Evolutionary conservation across 306 rosid genomes (phyloP), one percentile per base, ranked within the genome.

Genomic region (Abrus precatorius): DNA sequence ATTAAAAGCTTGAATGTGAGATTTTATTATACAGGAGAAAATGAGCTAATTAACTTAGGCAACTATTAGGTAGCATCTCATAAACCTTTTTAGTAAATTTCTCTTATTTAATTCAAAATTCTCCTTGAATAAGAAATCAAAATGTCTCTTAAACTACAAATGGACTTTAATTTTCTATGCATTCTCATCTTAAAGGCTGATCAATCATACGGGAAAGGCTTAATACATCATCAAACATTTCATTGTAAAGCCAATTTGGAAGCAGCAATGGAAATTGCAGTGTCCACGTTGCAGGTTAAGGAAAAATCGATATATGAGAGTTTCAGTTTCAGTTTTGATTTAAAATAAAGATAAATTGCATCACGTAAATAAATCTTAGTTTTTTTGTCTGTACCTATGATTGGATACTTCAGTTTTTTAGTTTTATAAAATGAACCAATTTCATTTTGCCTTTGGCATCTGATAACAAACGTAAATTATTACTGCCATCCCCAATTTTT

Each of bases 361-460:
- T 27, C 54, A 14, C 33, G 27, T 20, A 66, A 32, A 43, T 20
- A 66, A 32, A 70, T 9, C 43, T 63, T 63, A 30, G n/a, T n/a
- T n/a, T n/a, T n/a, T n/a, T 54, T 14, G 4, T 20, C 20, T 20
- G 20, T 40, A 20, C n/a, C 12, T 40, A 12, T 27, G 7, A 38
- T 68, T 20, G 20, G 20, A 20, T 20, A 20, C 20, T 2, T 55
- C 36, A 73, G 38, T 27, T 10, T 40, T 54, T 1, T 28, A 2
- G 12, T 73, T 10, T 69, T 4, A 49, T 48, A 28, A 43, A 41
- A 56, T 54, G 33, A 49, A 73, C 20, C 66, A 73, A 55, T 54
- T 55, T 40, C 29, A 20, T 7, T 14, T 52, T 34, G 4, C 2
- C 5, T 52, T 8, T 54, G 9, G 10, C 14, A 40, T 48, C 29